Evolutionary conservation across 805 yeast species (phyloP).

Genomic region (Saccharomycopsis sp.): DNA sequence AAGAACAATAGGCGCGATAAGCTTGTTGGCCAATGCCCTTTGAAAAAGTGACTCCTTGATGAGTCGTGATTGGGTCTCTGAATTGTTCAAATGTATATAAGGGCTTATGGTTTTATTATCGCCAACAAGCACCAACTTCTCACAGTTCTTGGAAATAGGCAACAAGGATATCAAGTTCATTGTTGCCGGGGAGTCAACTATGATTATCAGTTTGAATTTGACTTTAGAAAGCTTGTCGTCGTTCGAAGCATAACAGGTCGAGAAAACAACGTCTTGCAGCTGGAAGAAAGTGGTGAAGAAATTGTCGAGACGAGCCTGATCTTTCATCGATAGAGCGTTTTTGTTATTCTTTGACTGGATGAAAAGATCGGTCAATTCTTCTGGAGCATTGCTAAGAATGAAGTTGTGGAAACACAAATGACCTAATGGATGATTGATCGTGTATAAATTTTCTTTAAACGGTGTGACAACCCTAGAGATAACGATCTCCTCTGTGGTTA

Average conservation of each 20-base stretch:
- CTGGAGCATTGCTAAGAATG: slow-evolving; percentile 19
- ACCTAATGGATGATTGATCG: slow-evolving; percentile 18
- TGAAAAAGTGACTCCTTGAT: slow-evolving; percentile 52
- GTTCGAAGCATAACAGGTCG: slow-evolving; percentile 19
- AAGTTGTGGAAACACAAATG: slow-evolving; percentile 21
- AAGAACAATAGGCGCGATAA: slow-evolving; percentile 49
- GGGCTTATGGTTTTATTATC: slow-evolving; percentile 63
- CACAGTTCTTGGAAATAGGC: slow-evolving; percentile 19
- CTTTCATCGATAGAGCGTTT: slow-evolving; percentile 9
- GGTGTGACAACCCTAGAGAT: slow-evolving; percentile 19
- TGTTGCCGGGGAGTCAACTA: slow-evolving; percentile 17
- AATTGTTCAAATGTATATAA: slow-evolving; percentile 35
- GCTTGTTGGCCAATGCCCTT: slow-evolving; percentile 41
- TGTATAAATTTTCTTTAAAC: slow-evolving; percentile 19
- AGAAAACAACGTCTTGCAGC: slow-evolving; percentile 20
- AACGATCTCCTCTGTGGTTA: slow-evolving; percentile 6
- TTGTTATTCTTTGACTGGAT: slow-evolving; percentile 16
- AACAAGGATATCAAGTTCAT: slow-evolving; percentile 18
- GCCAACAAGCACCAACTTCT: slow-evolving; percentile 32
- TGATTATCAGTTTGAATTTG: slow-evolving; percentile 17
- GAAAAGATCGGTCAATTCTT: slow-evolving; percentile 18
- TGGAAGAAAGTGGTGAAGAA: slow-evolving; percentile 19
- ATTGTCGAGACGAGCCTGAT: slow-evolving; percentile 13
- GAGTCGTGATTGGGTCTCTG: slow-evolving; percentile 46
- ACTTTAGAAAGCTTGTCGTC: slow-evolving; percentile 19